These are phyloP conservation scores for Aureobasidium pullulans DNA, from an alignment of 2,329 filamentous ascomycete genomes.

Conservation along the genomic window DNA sequence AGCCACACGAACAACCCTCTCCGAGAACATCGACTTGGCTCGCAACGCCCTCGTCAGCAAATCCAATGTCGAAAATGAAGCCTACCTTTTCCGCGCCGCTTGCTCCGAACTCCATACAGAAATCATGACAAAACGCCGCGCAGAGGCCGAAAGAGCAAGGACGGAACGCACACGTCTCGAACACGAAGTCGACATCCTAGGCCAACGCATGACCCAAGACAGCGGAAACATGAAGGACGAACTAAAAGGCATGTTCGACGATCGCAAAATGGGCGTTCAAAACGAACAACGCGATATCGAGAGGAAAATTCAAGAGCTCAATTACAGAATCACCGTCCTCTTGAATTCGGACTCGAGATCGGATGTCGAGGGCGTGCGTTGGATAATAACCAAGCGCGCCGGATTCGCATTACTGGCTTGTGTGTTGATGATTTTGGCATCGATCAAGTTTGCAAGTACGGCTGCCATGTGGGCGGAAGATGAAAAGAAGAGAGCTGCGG, in stretches of 20 bases:
- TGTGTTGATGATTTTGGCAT: conserved; percentile 38
- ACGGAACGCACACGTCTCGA: conserved; percentile 79
- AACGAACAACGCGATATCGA: conserved; percentile 83
- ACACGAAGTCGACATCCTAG: conserved; percentile 90
- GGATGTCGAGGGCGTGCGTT: conserved; percentile 83
- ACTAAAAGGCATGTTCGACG: conserved; percentile 92
- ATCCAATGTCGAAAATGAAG: conserved; percentile 86
- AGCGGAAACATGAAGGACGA: conserved; percentile 75
- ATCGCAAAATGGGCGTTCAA: conserved; percentile 84
- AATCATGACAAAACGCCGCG: conserved; percentile 67
- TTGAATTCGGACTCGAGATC: conserved; percentile 87
- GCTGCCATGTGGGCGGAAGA: conserved; percentile 32
- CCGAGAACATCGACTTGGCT: conserved; percentile 73
- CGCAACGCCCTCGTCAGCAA: conserved; percentile 77
- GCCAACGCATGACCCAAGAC: conserved; percentile 79
- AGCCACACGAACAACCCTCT: conserved; percentile 69
- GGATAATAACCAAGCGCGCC: conserved; percentile 66
- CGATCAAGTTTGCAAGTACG: conserved; percentile 34
- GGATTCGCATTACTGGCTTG: conserved; percentile 50
- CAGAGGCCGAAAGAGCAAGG: conserved; percentile 72
- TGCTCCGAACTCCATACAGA: conserved; percentile 88
- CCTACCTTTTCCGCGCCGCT: conserved; percentile 87
- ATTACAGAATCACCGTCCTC: conserved; percentile 89
- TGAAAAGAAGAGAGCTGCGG: conserved; percentile 30
- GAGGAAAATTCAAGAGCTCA: conserved; percentile 84